Evolutionary conservation across 2,329 filamentous ascomycete species (phyloP).

Genomic region (Myriosclerotinia scirpicola): DNA sequence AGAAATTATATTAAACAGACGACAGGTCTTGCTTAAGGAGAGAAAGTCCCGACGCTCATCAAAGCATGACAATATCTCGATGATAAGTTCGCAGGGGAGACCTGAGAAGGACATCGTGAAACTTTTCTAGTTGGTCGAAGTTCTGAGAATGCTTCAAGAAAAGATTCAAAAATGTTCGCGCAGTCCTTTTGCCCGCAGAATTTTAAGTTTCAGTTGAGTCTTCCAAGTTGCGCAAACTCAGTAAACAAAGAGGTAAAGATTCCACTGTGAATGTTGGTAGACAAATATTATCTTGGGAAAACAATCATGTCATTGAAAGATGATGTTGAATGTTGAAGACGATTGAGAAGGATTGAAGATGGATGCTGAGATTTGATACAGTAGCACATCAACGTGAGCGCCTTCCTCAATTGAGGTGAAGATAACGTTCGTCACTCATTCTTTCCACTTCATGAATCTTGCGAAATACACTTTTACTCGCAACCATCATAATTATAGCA

Average conservation of each 20-base stretch:
- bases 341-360: background rate
- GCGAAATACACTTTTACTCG: too few relatives aligned
- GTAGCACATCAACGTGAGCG: background rate
- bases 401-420: background rate
- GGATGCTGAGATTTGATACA: background rate
- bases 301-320: background rate
- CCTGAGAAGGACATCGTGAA: constrained; percentile 19
- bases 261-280: background rate
- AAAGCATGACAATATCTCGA: constrained; percentile 45
- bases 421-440: too few relatives aligned
- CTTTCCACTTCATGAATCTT: too few relatives aligned
- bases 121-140: background rate
- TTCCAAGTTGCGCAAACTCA: background rate
- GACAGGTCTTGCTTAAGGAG: constrained; percentile 42
- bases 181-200: background rate
- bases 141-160: too few relatives aligned
- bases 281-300: background rate
- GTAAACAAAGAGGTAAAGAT: background rate
- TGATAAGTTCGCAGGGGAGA: constrained; percentile 46
- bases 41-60: constrained; percentile 45
- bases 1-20: background rate
- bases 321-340: background rate
- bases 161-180: background rate
- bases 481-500: too few relatives aligned
- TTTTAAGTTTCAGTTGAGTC: too few relatives aligned